Evolutionary conservation across 768 basidiomycete genomes (phyloP).

Genomic region (Daedalea quercina): DNA sequence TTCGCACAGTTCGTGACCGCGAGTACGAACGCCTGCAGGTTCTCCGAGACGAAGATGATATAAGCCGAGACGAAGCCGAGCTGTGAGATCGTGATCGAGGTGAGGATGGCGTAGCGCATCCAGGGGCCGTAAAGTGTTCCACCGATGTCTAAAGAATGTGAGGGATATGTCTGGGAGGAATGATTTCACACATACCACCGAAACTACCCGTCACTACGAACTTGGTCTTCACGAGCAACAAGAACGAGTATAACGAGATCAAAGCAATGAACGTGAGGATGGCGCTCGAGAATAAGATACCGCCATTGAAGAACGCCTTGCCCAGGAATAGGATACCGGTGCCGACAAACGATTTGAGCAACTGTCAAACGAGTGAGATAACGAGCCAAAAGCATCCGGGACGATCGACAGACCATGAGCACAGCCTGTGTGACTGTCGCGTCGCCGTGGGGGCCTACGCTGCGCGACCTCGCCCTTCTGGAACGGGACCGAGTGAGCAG

Average conservation of each 20-base stretch:
- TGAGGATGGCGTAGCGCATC: slow-evolving; percentile 88
- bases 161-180: neutral
- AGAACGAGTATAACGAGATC: slow-evolving; percentile 89
- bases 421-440: slow-evolving; percentile 90
- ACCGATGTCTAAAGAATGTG: slow-evolving; percentile 67
- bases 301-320: slow-evolving; percentile 97
- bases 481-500: slow-evolving; percentile 42
- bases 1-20: slow-evolving; percentile 73
- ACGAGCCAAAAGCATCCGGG: neutral
- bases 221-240: slow-evolving; percentile 84
- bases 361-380: slow-evolving; percentile 31
- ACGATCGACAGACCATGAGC: slow-evolving; percentile 61
- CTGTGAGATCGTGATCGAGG: slow-evolving; percentile 84
- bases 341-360: slow-evolving; percentile 91
- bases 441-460: slow-evolving; percentile 66
- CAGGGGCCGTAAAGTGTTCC: slow-evolving; percentile 85
- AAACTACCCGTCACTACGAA: slow-evolving; percentile 88
- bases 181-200: slow-evolving; percentile 54
- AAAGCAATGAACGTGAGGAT: slow-evolving; percentile 75
- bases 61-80: slow-evolving; percentile 88
- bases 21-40: slow-evolving; percentile 76
- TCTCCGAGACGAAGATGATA: slow-evolving; percentile 93
- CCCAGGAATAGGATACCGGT: slow-evolving; percentile 95
- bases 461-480: slow-evolving; percentile 43
- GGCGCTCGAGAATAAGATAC: slow-evolving; percentile 80